These are phyloP conservation scores for Aspergillus luchuensis DNA, from an alignment of 2,329 filamentous ascomycete genomes.

Conservation along the genomic window DNA sequence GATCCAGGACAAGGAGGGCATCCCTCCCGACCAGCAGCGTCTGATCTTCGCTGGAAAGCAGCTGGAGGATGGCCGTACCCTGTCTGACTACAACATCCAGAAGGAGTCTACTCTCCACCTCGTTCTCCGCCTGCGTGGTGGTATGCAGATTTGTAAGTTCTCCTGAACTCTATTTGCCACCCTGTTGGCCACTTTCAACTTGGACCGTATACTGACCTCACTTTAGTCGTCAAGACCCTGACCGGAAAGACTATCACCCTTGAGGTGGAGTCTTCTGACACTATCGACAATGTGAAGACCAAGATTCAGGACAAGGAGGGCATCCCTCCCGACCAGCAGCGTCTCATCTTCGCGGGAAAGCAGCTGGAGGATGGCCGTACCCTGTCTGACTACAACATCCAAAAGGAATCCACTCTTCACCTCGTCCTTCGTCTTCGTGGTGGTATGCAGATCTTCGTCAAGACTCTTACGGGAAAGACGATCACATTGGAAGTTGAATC, in stretches of 20 bases:
- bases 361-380: constrained; percentile 94
- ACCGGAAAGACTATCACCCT: constrained; percentile 67
- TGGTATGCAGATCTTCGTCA: constrained; percentile 66
- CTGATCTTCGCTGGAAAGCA: constrained; percentile 62
- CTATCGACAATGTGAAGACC: constrained; percentile 93
- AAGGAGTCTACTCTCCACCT: constrained; percentile 71
- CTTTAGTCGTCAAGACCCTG: constrained; percentile 59
- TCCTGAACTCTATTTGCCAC: constrained; percentile 8
- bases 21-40: constrained; percentile 61
- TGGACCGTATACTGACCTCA: background rate
- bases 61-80: constrained; percentile 59
- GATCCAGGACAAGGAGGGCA: constrained; percentile 63
- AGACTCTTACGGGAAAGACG: constrained; percentile 76
- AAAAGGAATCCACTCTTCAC: constrained; percentile 87
- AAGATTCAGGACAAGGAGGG: constrained; percentile 99
- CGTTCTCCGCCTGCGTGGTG: constrained; percentile 71
- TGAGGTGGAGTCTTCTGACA: constrained; percentile 73
- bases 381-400: constrained; percentile 90
- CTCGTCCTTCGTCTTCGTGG: constrained; percentile 84
- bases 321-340: constrained; percentile 94
- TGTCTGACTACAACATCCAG: constrained; percentile 60
- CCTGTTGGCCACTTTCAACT: constrained; percentile 9
- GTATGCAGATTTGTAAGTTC: constrained; percentile 63
- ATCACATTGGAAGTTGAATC: constrained; percentile 91
- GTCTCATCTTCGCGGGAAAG: constrained; percentile 93